These are phyloP conservation scores for Leccinum aurantiacum DNA, from an alignment of 768 basidiomycete species.

Conservation along the genomic window DNA sequence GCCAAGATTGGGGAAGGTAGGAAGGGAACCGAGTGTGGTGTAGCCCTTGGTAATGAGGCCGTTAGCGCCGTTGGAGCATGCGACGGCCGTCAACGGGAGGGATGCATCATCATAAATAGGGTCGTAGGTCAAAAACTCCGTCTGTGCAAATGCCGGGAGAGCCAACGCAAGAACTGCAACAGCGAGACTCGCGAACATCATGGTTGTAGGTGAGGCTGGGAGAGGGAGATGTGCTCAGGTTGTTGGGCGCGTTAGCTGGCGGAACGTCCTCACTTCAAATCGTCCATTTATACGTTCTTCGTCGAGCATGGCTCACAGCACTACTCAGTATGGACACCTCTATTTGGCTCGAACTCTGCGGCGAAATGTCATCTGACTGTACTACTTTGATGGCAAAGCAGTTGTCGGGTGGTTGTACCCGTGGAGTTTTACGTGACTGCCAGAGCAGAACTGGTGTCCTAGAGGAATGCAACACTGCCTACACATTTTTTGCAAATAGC, in stretches of 20 bases:
- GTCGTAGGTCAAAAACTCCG: conserved; percentile 29
- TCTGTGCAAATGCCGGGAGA: conserved; percentile 19
- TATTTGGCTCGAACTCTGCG: not conserved
- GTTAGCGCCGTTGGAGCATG: conserved; percentile 36
- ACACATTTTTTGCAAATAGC: not conserved
- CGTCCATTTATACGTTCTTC: conserved; percentile 17
- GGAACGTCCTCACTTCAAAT: not conserved
- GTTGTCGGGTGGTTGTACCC: conserved; percentile 3
- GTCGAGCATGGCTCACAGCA: not conserved
- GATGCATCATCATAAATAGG: conserved; percentile 28
- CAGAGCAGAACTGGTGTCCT: not conserved
- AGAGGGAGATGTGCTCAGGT: not conserved
- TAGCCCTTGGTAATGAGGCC: conserved; percentile 33
- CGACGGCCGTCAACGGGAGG: conserved; percentile 19
- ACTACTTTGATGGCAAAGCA: not conserved
- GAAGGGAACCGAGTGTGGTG: conserved; percentile 28
- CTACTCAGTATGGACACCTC: not conserved
- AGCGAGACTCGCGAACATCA: conserved; percentile 26
- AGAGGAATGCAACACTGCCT: not conserved
- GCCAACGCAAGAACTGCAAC: conserved; percentile 12
- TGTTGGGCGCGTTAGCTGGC: not conserved
- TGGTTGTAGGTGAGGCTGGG: conserved; percentile 2
- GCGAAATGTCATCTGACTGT: not conserved
- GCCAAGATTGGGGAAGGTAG: not conserved
- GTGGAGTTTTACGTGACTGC: not conserved